These are phyloP conservation scores for Scenedesmus sp. DNA, from an alignment of 163 green algal genomes.

Conservation along the genomic window DNA sequence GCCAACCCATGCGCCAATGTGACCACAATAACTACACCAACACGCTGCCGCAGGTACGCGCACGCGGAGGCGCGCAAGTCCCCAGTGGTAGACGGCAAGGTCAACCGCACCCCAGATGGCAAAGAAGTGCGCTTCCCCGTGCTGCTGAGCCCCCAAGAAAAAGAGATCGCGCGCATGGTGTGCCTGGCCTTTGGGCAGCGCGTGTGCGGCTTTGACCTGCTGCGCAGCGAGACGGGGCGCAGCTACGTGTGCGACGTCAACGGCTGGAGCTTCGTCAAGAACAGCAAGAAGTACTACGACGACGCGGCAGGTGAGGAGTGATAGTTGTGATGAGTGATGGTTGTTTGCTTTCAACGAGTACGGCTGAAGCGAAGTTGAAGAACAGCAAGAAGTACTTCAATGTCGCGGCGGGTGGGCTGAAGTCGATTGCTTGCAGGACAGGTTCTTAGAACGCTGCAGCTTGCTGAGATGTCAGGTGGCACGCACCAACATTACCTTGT, in stretches of 20 bases:
- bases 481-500: no score
- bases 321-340: not conserved
- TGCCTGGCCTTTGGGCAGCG: constrained; percentile 93
- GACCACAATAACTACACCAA: not conserved
- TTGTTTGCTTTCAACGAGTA: not conserved
- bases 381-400: not conserved
- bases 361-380: not conserved
- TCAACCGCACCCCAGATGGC: constrained; percentile 92
- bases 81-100: constrained; percentile 97
- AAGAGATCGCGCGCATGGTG: constrained; percentile 97
- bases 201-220: constrained; percentile 99
- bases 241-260: constrained; percentile 99
- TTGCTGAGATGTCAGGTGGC: no score
- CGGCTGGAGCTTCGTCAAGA: constrained; percentile 99
- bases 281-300: constrained; percentile 95
- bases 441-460: no score
- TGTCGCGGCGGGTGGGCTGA: not conserved
- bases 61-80: constrained; percentile 98
- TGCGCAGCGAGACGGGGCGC: constrained; percentile 87
- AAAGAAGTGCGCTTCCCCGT: constrained; percentile 97
- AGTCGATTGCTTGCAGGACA: not conserved
- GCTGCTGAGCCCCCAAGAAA: constrained; percentile 86
- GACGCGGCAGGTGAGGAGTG: constrained; percentile 71
- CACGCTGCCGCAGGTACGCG: constrained; percentile 82
- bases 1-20: no score